Evolutionary conservation across 768 basidiomycete species (phyloP), one percentile per base, ranked within the genome.

Genomic region (Tylopilus subfusipes): DNA sequence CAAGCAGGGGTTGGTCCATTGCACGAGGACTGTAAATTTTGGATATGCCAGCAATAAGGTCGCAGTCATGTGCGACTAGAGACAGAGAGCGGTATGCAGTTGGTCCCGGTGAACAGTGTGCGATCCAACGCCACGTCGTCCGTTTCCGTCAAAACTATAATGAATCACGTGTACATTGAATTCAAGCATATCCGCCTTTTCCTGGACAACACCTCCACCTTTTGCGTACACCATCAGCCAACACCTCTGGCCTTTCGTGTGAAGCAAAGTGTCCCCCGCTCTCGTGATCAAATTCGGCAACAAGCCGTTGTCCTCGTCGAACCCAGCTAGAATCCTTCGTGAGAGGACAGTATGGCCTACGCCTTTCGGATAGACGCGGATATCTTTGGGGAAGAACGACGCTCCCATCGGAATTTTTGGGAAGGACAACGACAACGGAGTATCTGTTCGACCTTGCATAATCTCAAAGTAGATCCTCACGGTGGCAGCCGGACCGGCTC

Each of bases 191-290:
- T 2, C 81, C 82, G 38, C 55, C 66, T 55, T 73, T 74, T 5
- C 75, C 78, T 2, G 69, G 52, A 83, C 77, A 16, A 81, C 76
- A 2, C 75, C 74, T 0, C 81, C 79, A 11, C 72, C 77, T 53
- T 71, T 77, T 76, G 29, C 78, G 68, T 44, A 85, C 46, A 59
- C 83, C 84, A 1, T 59, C 71, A 0, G 72, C 82, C 16, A 86
- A 70, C 3, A 66, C 65, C 5, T 76, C 69, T 0, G 84, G 82
- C 40, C 59, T 66, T 58, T 85, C 83, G 55, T 76, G 62, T 0
- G 83, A 76, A 11, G 82, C 79, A 61, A 86, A 85, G 64, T 85
- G 84, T 2, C 84, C 83, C 5, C 84, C 83, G 7, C 63, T 63
- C 1, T 70, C 68, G 48, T 85, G 83, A 16, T 74, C 68, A 4